Conservation (phyloP, 1,139 yeast genomes). For the Ashbya aceris region DNA sequence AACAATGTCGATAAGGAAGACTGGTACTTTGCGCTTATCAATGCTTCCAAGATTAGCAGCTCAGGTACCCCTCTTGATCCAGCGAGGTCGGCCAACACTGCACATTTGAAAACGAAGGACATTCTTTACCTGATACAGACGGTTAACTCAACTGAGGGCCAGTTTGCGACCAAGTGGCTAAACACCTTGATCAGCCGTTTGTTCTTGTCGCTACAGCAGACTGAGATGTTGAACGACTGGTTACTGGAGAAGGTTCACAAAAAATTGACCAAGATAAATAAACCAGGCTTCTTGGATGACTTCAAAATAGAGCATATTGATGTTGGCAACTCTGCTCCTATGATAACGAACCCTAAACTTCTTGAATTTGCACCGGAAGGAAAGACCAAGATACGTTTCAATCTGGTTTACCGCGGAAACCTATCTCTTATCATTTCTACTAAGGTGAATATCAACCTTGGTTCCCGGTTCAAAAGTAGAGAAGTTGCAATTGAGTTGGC, state of each 20-base stretch:
- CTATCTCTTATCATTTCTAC: slow-evolving; percentile 71
- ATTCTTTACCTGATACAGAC: slow-evolving; percentile 67
- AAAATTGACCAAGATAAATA: slow-evolving; percentile 68
- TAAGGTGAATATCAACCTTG: slow-evolving; percentile 62
- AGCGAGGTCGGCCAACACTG: slow-evolving; percentile 38
- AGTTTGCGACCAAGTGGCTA: slow-evolving; percentile 78
- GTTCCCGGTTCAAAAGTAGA: slow-evolving; percentile 64
- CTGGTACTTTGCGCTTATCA: slow-evolving; percentile 78
- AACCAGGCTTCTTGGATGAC: slow-evolving; percentile 81
- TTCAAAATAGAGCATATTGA: slow-evolving; percentile 63
- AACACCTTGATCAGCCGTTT: slow-evolving; percentile 79
- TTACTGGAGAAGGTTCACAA: slow-evolving; percentile 53
- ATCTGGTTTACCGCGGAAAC: slow-evolving; percentile 63
- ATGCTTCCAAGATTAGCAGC: slow-evolving; percentile 49
- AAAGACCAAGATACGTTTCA: slow-evolving; percentile 50
- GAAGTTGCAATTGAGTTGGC: slow-evolving; percentile 70
- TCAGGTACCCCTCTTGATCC: slow-evolving; percentile 33
- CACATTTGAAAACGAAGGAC: slow-evolving; percentile 62
- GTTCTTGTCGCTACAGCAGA: slow-evolving; percentile 65
- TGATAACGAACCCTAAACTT: slow-evolving; percentile 63
- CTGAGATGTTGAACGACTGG: slow-evolving; percentile 51
- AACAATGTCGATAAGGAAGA: slow-evolving; percentile 79
- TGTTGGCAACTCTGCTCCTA: slow-evolving; percentile 76
- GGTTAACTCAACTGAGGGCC: slow-evolving; percentile 73
- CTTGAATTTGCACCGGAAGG: slow-evolving; percentile 77